Percentiles rank a stretch among this genome's conserved stretches.
Conservation (phyloP, 108 stramenopile genomes). For the Mayamaea pseudoterrestris region DNA sequence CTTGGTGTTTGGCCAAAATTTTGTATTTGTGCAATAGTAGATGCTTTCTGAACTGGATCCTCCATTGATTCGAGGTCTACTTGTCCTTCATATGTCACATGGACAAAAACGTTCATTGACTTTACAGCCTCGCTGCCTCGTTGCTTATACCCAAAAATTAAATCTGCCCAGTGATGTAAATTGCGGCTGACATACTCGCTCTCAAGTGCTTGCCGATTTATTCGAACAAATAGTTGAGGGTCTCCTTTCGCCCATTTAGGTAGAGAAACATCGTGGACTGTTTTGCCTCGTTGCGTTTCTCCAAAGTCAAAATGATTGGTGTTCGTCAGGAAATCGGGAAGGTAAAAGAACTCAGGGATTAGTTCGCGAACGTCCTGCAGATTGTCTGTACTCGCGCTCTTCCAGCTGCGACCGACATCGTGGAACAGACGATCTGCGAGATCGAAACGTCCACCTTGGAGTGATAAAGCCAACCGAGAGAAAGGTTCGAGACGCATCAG, state of each 20-base stretch:
- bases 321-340: constrained; percentile 88
- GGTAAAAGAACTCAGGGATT: constrained; percentile 96
- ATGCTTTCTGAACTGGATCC: constrained; percentile 77
- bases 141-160: constrained; percentile 95
- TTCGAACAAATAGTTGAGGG: constrained; percentile 70
- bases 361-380: constrained; percentile 95
- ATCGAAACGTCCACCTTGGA: constrained; percentile 95
- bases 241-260: constrained; percentile 91
- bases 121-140: constrained; percentile 76
- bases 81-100: constrained; percentile 95
- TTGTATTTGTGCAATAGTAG: constrained; percentile 93
- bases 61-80: constrained; percentile 87
- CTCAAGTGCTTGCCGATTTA: constrained; percentile 85
- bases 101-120: constrained; percentile 88
- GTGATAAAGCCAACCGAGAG: constrained; percentile 73
- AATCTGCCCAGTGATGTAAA: constrained; percentile 93
- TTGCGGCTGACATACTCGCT: constrained; percentile 83
- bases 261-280: constrained; percentile 80
- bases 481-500: constrained; percentile 94
- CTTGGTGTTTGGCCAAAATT: constrained; percentile 98
- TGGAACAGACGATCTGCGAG: constrained; percentile 95
- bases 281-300: constrained; percentile 59
- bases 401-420: constrained; percentile 82
- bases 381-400: constrained; percentile 71
- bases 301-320: constrained; percentile 86